A percentile compares a stretch with the other conserved stretches of the same genome.
These are phyloP conservation scores for Ambrosia hybrid DNA, from an alignment of 140 eudicot genomes.

Conservation along the genomic window DNA sequence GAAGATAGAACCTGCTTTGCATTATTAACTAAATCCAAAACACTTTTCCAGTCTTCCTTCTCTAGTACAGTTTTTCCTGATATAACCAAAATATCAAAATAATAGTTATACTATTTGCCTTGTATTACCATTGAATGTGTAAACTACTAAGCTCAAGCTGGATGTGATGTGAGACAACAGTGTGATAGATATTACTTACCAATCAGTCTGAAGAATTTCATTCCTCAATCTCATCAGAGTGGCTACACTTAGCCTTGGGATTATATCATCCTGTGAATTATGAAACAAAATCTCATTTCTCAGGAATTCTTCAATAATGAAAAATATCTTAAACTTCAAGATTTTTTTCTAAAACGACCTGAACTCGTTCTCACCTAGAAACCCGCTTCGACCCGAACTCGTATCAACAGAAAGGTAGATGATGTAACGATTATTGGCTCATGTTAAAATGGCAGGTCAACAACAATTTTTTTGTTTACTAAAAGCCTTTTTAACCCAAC, in stretches of 20 bases:
- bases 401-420: too few species aligned
- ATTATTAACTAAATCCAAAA: conserved; percentile 65
- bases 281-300: neutral
- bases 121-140: neutral
- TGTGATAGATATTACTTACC: conserved; percentile 48
- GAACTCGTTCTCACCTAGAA: too few species aligned
- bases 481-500: too few species aligned
- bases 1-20: conserved; percentile 85
- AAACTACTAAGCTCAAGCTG: neutral
- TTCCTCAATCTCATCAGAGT: conserved; percentile 82
- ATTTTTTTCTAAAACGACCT: too few species aligned
- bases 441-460: too few species aligned
- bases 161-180: neutral
- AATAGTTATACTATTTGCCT: neutral
- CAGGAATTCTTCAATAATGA: too few species aligned
- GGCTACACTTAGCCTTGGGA: conserved; percentile 88
- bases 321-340: too few species aligned
- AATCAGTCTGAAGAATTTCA: conserved; percentile 88
- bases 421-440: too few species aligned
- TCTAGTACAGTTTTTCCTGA: conserved; percentile 68
- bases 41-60: conserved; percentile 83
- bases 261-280: conserved; percentile 76
- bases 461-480: too few species aligned
- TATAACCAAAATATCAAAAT: conserved; percentile 16
- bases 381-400: too few species aligned